A percentile compares a stretch with the other conserved stretches of the same genome.
Conservation (phyloP, 345 rosid species). For the Syzygium jambos region DNA sequence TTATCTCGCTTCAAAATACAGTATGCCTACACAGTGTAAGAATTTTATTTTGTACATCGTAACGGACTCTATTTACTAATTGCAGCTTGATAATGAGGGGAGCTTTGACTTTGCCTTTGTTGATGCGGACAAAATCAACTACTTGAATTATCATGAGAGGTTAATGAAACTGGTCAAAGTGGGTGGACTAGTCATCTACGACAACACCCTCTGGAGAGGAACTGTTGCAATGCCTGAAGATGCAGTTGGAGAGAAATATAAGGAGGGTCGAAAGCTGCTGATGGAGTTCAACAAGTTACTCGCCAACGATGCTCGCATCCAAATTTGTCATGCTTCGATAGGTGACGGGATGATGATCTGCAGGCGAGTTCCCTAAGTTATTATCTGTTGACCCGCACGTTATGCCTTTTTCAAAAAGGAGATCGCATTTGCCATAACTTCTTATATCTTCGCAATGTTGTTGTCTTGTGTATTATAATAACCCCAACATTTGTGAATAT, state of each 20-base stretch:
- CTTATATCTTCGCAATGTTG: background rate
- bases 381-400: background rate
- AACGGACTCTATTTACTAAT: background rate
- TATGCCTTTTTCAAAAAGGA: too few relatives aligned
- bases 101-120: slow-evolving; percentile 43
- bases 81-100: slow-evolving; percentile 25
- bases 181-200: slow-evolving; percentile 32
- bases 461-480: background rate
- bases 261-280: slow-evolving; percentile 6
- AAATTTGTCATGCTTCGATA: slow-evolving; percentile 40
- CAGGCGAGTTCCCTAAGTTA: slow-evolving; percentile 6
- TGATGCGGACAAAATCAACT: slow-evolving; percentile 35
- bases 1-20: background rate
- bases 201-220: slow-evolving; percentile 38
- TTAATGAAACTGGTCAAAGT: slow-evolving; percentile 21
- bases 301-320: slow-evolving; percentile 43
- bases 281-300: slow-evolving; percentile 34
- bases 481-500: background rate
- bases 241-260: slow-evolving; percentile 2
- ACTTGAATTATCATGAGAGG: slow-evolving; percentile 31
- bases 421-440: background rate
- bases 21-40: background rate
- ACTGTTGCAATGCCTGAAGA: slow-evolving; percentile 22
- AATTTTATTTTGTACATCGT: background rate
- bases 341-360: slow-evolving; percentile 73